Evolutionary conservation across 129 eudicot species (phyloP), one percentile per base, ranked within the genome.

Genomic region (Helichrysum umbraculigerum): DNA sequence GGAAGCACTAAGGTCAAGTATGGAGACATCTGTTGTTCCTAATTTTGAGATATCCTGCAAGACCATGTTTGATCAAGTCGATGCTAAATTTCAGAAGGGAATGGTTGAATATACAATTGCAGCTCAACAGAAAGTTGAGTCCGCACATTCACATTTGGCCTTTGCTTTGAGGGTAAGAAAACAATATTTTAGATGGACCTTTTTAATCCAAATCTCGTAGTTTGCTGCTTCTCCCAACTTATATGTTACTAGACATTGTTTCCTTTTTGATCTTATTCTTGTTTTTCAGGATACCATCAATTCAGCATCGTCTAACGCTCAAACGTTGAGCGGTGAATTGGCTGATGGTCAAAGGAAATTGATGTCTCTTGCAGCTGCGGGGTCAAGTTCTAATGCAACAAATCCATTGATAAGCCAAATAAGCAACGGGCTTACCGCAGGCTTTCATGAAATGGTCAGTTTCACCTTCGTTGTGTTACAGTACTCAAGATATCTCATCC

Each of bases 21-120:
- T 94, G 85, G 98, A 94, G 80, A 83, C 83, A 71, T 88, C 89
- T 12, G 81, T 94, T 33, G 79, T 94, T 58, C 98, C 98, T 69
- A 87, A 90, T 10, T 94, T 94, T 75, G 97, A 94, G 90, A 84
- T 67, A 90, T 87, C 97, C 15, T 94, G 98, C 85, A 85, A 83
- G 80, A 77, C 91, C 34, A 89, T 91, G 96, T 94, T 94, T 79
- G 97, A 89, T 73, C 98, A 94, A 81, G 90, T 94, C 79, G 90
- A 94, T 72, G 68, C 93, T 71, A 76, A 90, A 58, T 94, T 94
- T 79, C 93, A 88, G 71, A 94, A 94, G 83, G 98, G 97, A 63
- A 87, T 87, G 87, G 75, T 71, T 75, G 97, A 94, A 77, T 97
- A 94, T 72, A 81, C 87, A 58, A 57, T 72, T 68, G 86, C 89